phyloP scores from a whole-genome alignment of 2,329 filamentous ascomycete species.

The Chaetomium olivaceum region DNA sequence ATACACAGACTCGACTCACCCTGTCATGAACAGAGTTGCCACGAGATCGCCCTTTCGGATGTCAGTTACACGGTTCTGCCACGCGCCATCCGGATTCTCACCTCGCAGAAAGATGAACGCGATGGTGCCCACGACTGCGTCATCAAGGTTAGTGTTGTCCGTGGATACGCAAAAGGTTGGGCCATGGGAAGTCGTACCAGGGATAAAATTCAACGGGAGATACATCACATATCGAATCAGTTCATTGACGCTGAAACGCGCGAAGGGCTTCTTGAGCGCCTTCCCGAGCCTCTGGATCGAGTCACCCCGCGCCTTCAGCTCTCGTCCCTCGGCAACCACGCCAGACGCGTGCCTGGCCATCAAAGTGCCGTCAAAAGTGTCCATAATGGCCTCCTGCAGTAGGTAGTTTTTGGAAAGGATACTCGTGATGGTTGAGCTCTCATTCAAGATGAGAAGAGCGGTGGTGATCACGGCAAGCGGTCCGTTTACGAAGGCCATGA shows the following conservation, averaged over 20 bases:
- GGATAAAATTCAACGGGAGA: constrained; percentile 89
- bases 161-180: too few relatives aligned
- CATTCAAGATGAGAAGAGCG: constrained; percentile 64
- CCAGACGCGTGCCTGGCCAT: constrained; percentile 52
- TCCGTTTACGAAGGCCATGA: constrained; percentile 82
- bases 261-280: constrained; percentile 58
- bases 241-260: constrained; percentile 58
- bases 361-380: constrained; percentile 81
- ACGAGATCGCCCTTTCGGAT: constrained; percentile 46
- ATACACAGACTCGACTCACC: constrained; percentile 44
- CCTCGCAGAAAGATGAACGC: constrained; percentile 79
- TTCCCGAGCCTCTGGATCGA: constrained; percentile 59
- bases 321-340: constrained; percentile 73
- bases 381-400: constrained; percentile 77
- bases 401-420: constrained; percentile 67
- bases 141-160: constrained; percentile 14
- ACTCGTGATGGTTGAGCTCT: constrained; percentile 60
- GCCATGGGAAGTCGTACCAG: constrained; percentile 43
- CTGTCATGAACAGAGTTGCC: constrained; percentile 54
- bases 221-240: constrained; percentile 81
- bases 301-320: constrained; percentile 64
- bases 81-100: constrained; percentile 30
- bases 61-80: constrained; percentile 23
- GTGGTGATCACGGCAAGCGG: constrained; percentile 76
- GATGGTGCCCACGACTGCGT: constrained; percentile 71